Percentiles rank a stretch among this genome's conserved stretches.
Evolutionary conservation across 2,329 filamentous ascomycete genomes (phyloP).

Genomic region (Exophiala dermatitidis): DNA sequence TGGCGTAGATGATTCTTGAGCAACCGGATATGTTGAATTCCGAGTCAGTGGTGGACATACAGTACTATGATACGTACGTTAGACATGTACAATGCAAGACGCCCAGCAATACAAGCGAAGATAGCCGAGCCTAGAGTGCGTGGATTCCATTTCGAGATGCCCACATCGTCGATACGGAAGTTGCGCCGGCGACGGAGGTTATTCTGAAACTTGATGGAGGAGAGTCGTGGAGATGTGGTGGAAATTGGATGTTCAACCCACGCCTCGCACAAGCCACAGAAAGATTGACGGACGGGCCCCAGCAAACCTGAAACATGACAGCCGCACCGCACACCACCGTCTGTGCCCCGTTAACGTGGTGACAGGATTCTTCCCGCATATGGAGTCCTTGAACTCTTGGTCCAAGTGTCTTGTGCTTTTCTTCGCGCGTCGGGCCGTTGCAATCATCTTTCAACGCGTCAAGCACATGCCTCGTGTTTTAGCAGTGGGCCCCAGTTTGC

Average conservation of each 20-base stretch:
- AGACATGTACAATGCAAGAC: slow-evolving; percentile 2
- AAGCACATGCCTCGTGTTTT: background rate
- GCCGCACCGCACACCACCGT: background rate
- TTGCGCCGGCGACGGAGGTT: slow-evolving; percentile 9
- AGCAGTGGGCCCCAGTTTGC: background rate
- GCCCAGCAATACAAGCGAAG: slow-evolving; percentile 11
- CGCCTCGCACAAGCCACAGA: background rate
- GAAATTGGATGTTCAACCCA: slow-evolving; percentile 12
- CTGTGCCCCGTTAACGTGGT: background rate
- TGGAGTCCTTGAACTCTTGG: background rate
- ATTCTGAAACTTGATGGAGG: slow-evolving; percentile 13
- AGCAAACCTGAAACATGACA: slow-evolving; percentile 14
- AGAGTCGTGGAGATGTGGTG: slow-evolving; percentile 1
- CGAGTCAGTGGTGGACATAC: background rate
- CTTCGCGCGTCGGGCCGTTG: background rate
- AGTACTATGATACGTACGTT: background rate
- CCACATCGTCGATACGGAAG: slow-evolving; percentile 10
- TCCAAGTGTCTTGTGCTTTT: background rate
- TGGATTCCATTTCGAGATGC: slow-evolving; percentile 1
- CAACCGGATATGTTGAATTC: slow-evolving; percentile 2
- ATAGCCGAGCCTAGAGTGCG: slow-evolving; percentile 9
- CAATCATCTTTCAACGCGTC: background rate
- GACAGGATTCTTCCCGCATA: background rate
- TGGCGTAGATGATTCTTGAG: background rate
- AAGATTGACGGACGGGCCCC: background rate